Base-by-base conservation (phyloP, 371 early-diverging fungal species). In the Mortierella sp. region DNA sequence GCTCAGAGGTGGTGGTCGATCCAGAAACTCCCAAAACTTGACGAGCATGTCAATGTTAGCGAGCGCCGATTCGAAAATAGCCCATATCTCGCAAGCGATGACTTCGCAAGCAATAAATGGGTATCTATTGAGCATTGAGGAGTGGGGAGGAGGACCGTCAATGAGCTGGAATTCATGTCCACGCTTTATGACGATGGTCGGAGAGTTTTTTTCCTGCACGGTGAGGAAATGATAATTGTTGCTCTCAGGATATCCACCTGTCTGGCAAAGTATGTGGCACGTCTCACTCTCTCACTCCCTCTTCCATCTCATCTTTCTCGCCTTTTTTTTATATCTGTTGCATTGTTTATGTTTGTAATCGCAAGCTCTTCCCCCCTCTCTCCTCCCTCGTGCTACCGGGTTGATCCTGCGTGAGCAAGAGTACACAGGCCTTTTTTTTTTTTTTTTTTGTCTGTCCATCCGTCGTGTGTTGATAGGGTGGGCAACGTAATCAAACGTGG, bases 41-140 rank as follows among this genome's bases (percentile, higher is more conserved):
- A 85, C 85, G n/a, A 96, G 82, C 58, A 95, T 80, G n/a, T 88
- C 89, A 47, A 71, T 82, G 57, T 93, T 87, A 9, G 87, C 88
- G 7, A 86, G 72, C 19, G 82, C 82, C 1, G 90, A 90, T 59
- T 97, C 96, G 61, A 89, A 88, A 55, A 97, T 86, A n/a, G 90
- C 86, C 81, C 89, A 88, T 27, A 94, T 89, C 78, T 96, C 95
- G 80, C 95, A 94, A 18, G 93, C 89, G 24, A 96, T 81, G 39
- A 97, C 86, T 65, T 97, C 97, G 60, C 91, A 87, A 16, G 95
- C 93, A 30, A 94, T 78, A 58, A 91, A 90, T 5, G 96, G 94
- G 64, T 93, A 91, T 69, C 94, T 90, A 60, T 3, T 6, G 30
- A 27, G 16, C 2, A 28, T 2, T 8, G 2, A 13, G 24, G 16